phyloP scores from a whole-genome alignment of 2,329 filamentous ascomycete genomes.

The Aspergillus ustus region DNA sequence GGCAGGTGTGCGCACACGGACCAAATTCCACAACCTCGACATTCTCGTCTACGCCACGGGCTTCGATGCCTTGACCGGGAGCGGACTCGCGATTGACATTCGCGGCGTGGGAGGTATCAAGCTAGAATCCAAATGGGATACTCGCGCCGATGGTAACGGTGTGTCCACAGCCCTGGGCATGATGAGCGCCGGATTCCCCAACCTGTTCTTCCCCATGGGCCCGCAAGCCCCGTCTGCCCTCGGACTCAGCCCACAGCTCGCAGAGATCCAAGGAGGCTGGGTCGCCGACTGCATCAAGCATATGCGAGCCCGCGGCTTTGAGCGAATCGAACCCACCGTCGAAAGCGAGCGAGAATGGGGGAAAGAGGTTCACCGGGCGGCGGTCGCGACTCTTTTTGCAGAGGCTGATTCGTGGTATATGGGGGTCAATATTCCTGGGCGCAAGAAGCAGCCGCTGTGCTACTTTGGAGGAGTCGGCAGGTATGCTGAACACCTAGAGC shows the following conservation, averaged over 20 bases:
- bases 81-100: slow-evolving; percentile 41
- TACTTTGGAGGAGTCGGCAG: slow-evolving; percentile 1
- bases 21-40: not conserved
- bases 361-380: slow-evolving; percentile 50
- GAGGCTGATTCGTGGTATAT: slow-evolving; percentile 34
- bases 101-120: slow-evolving; percentile 30
- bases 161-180: slow-evolving; percentile 45
- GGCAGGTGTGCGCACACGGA: not conserved
- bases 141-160: too few relatives aligned
- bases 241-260: slow-evolving; percentile 58
- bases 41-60: not conserved
- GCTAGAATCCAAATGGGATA: slow-evolving; percentile 42
- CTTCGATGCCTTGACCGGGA: slow-evolving; percentile 12
- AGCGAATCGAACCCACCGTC: slow-evolving; percentile 55
- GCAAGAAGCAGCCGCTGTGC: not conserved
- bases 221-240: slow-evolving; percentile 61
- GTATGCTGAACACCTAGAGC: too few relatives aligned
- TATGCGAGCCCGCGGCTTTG: slow-evolving; percentile 51
- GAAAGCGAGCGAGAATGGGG: slow-evolving; percentile 58
- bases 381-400: slow-evolving; percentile 53
- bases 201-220: slow-evolving; percentile 60
- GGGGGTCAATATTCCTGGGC: slow-evolving; percentile 2
- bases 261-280: slow-evolving; percentile 62
- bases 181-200: slow-evolving; percentile 50
- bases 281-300: slow-evolving; percentile 57